Evolutionary conservation across 768 basidiomycete species (phyloP).

Genomic region (Lentinula edodes): DNA sequence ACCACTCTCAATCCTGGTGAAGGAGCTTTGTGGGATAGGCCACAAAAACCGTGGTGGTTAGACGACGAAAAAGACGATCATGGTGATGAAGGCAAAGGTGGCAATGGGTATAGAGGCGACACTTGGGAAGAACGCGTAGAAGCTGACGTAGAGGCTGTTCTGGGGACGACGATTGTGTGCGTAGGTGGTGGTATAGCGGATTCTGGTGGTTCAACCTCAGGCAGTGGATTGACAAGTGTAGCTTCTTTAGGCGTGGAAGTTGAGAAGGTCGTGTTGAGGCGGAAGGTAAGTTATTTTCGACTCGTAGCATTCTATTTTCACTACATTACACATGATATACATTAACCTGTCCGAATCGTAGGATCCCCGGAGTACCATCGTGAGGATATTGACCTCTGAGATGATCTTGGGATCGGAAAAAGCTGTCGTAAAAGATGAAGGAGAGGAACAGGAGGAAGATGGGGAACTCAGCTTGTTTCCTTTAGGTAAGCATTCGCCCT

Average conservation of each 20-base stretch:
- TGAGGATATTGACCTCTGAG: slow-evolving; percentile 37
- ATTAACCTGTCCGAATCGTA: not conserved
- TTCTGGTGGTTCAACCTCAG: not conserved
- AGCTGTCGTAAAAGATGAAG: slow-evolving; percentile 16
- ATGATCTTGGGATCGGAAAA: slow-evolving; percentile 36
- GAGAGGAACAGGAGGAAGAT: slow-evolving; percentile 37
- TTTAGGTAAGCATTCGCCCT: slow-evolving; percentile 30
- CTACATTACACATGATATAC: no score
- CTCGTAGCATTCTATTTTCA: no score
- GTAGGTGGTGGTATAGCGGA: slow-evolving; percentile 30
- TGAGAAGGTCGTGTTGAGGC: slow-evolving; percentile 39
- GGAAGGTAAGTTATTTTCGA: slow-evolving; percentile 34
- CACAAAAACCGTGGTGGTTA: slow-evolving; percentile 4
- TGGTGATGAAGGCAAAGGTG: not conserved
- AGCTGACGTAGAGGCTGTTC: slow-evolving; percentile 48
- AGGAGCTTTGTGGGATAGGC: slow-evolving; percentile 50
- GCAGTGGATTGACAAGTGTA: slow-evolving; percentile 17
- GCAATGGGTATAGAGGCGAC: not conserved
- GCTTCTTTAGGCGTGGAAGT: slow-evolving; percentile 36
- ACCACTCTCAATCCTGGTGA: slow-evolving; percentile 46
- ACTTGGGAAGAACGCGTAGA: not conserved
- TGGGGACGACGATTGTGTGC: slow-evolving; percentile 47
- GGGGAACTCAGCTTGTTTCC: slow-evolving; percentile 27
- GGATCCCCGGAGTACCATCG: not conserved
- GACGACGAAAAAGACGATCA: not conserved